Base-by-base conservation (phyloP, 176 grass and related monocot species). In the Ensete glaucum region DNA sequence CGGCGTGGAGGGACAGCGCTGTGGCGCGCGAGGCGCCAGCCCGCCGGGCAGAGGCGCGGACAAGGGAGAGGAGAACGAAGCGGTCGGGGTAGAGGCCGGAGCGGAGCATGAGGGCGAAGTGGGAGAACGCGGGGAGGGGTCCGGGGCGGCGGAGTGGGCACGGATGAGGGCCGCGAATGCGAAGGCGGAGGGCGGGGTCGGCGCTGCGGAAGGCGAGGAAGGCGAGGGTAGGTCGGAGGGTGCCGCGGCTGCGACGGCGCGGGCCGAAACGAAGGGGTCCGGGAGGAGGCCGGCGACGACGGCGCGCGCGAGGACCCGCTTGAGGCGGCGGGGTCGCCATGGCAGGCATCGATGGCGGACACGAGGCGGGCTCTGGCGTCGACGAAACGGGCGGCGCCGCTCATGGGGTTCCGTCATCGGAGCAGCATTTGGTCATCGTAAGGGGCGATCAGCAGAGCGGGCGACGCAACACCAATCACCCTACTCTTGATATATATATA, bases 61-160 rank as follows among this genome's bases (percentile, higher is more conserved):
- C 9, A 1, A 59, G 63, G 74, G 58, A 54, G 74, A 34, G 65
- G 13, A 52, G 14, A 77, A 52, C 55, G 77, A 72, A 91, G 69
- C 27, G 73, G 73, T 84, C 85, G 51, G 69, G 82, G 79, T 84
- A 80, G 72, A 83, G 78, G 53, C 63, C 50, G 76, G 24, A 23
- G 26, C 65, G 72, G 59, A 56, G 78, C 62, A 68, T 57, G 62
- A 2, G 10, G 27, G 23, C 67, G 68, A 75, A 56, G 59, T 75
- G 82, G 50, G 23, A 48, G 50, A 80, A 52, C 21, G 72, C 23
- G 26, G 74, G 49, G 82, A 20, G 14, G 53, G 53, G 9, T 69
- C 26, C 8, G 15, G 64, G 49, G 55, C n/a, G 43, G 68, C n/a
- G 34, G 77, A 67, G 73, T 11, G 11, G 71, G 77, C 53, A n/a